Percentiles rank a stretch among this genome's conserved stretches.
Conservation (phyloP, 441 rosid species). For the Syzygium malaccense region DNA sequence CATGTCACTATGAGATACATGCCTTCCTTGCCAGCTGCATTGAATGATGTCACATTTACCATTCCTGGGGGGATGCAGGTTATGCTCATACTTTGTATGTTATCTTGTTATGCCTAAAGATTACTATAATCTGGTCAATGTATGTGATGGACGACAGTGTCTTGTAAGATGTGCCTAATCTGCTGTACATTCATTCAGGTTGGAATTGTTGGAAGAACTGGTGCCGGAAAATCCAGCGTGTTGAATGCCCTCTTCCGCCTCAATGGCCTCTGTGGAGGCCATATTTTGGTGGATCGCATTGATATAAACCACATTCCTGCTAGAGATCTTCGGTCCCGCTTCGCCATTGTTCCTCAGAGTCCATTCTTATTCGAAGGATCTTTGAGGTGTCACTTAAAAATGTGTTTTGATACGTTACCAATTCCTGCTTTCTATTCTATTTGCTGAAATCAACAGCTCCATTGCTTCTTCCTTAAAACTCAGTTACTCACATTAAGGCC, state of each 20-base stretch:
- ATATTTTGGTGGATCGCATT: slow-evolving; percentile 69
- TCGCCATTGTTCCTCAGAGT: slow-evolving; percentile 94
- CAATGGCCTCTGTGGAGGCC: slow-evolving; percentile 52
- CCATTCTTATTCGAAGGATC: slow-evolving; percentile 93
- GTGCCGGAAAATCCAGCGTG: slow-evolving; percentile 94
- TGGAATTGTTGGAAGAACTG: slow-evolving; percentile 95
- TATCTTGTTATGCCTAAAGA: background rate
- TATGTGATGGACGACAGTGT: background rate
- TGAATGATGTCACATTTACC: slow-evolving; percentile 46
- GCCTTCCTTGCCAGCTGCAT: slow-evolving; percentile 72
- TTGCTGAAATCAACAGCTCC: background rate
- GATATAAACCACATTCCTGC: slow-evolving; percentile 57
- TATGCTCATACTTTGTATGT: background rate
- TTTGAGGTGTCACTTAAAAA: slow-evolving; percentile 35
- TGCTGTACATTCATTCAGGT: slow-evolving; percentile 36
- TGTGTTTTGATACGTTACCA: background rate
- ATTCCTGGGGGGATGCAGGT: slow-evolving; percentile 77
- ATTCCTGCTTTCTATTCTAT: background rate
- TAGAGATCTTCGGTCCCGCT: slow-evolving; percentile 72
- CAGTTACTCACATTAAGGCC: background rate
- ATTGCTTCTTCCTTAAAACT: background rate
- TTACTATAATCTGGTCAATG: background rate
- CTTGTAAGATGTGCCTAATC: background rate
- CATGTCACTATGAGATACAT: slow-evolving; percentile 77
- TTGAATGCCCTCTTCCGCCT: slow-evolving; percentile 94